A percentile compares a stretch with the other conserved stretches of the same genome.
Conservation (phyloP, 2,329 filamentous ascomycete species). For the Fusarium chuoi region DNA sequence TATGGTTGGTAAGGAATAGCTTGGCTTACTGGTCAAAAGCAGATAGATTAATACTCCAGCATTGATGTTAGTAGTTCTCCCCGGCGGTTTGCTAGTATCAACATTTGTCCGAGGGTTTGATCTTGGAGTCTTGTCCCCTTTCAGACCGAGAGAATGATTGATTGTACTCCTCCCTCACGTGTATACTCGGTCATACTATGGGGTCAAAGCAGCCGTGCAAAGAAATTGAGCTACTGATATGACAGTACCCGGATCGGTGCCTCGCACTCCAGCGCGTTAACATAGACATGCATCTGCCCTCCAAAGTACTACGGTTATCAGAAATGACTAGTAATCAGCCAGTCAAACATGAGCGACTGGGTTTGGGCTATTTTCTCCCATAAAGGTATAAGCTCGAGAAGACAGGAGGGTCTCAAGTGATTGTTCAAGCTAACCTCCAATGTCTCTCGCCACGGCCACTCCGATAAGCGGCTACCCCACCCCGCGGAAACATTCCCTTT, state of each 20-base stretch:
- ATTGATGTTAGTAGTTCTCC: not conserved
- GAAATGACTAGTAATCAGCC: no score
- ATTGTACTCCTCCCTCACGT: no score
- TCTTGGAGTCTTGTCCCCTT: not conserved
- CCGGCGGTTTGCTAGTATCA: not conserved
- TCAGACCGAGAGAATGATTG: not conserved
- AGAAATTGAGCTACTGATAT: not conserved
- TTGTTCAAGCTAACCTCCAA: not conserved
- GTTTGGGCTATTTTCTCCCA: not conserved
- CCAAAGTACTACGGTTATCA: not conserved
- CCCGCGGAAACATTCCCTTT: conserved; percentile 39
- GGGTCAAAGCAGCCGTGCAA: not conserved
- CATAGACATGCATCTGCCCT: not conserved
- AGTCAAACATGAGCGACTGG: not conserved
- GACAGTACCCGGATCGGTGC: no score
- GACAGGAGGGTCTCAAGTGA: not conserved
- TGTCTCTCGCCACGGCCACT: not conserved
- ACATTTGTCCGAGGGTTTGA: not conserved
- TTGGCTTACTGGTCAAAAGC: not conserved
- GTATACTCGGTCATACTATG: no score
- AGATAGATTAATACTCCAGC: not conserved
- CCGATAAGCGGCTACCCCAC: not conserved
- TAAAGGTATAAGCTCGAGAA: not conserved
- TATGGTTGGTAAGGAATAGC: no score
- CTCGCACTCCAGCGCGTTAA: not conserved